These are phyloP conservation scores for Epicoccum sorghinum DNA, from an alignment of 2,329 filamentous ascomycete genomes.

Conservation along the genomic window DNA sequence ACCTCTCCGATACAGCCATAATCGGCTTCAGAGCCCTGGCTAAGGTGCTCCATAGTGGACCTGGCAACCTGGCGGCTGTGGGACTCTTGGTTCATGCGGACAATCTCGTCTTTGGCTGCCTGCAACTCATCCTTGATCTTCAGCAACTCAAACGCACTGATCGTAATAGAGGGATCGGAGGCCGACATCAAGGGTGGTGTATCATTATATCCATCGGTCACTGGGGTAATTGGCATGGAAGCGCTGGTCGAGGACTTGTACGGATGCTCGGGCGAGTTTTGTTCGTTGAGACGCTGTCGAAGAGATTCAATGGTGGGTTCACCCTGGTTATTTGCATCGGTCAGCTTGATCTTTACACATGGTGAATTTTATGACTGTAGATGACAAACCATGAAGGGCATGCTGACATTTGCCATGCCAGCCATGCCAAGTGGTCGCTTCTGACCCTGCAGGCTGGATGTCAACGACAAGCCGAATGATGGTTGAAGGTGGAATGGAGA, in stretches of 20 bases:
- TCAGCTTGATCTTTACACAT: conserved; percentile 19
- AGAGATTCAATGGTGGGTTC: conserved; percentile 64
- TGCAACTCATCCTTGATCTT: conserved; percentile 74
- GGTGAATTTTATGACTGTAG: no score
- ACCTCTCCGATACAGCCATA: conserved; percentile 54
- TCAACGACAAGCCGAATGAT: conserved; percentile 39
- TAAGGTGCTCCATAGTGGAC: conserved; percentile 64
- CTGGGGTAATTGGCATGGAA: conserved; percentile 68
- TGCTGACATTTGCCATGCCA: conserved; percentile 39
- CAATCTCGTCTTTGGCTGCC: conserved; percentile 72
- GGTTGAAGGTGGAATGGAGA: conserved; percentile 25
- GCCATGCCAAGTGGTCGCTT: conserved; percentile 49
- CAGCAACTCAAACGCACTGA: conserved; percentile 65
- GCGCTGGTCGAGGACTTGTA: conserved; percentile 63
- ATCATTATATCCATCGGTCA: conserved; percentile 59
- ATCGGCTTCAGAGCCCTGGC: conserved; percentile 58
- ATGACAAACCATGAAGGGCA: conserved; percentile 42
- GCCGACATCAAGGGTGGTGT: conserved; percentile 35
- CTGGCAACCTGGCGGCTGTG: conserved; percentile 67
- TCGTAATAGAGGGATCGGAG: conserved; percentile 31
- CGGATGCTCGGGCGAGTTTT: conserved; percentile 53
- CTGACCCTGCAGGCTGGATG: conserved; percentile 44
- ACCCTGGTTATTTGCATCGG: conserved; percentile 54
- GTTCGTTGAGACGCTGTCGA: conserved; percentile 73
- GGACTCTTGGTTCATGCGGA: conserved; percentile 73